Evolutionary conservation across 371 early-diverging fungal species (phyloP).

Genomic region (Dinochytrium kinnereticum): DNA sequence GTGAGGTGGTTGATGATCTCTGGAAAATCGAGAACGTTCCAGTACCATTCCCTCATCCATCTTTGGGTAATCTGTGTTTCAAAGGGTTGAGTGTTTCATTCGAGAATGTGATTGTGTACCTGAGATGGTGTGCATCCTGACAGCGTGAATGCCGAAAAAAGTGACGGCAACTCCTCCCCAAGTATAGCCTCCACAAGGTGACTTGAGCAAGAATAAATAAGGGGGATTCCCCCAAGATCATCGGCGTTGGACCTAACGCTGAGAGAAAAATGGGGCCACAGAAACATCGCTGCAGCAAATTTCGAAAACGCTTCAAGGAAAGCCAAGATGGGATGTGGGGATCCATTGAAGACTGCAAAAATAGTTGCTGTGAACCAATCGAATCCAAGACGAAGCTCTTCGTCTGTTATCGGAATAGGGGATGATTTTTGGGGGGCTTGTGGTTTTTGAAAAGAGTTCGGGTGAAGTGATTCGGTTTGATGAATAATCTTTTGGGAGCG

Average conservation of each 20-base stretch:
- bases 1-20: constrained; percentile 42
- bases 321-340: not conserved
- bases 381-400: constrained; percentile 20
- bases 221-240: constrained; percentile 23
- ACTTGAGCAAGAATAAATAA: constrained; percentile 40
- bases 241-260: not conserved
- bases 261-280: constrained; percentile 35
- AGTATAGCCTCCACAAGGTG: constrained; percentile 46
- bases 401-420: not conserved
- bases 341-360: constrained; percentile 36
- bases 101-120: constrained; percentile 23
- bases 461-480: not conserved
- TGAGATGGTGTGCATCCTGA: constrained; percentile 55
- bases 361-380: constrained; percentile 49
- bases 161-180: constrained; percentile 42
- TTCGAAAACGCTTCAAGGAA: constrained; percentile 18
- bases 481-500: not conserved
- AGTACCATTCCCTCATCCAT: constrained; percentile 52
- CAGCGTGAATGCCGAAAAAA: constrained; percentile 51
- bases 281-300: constrained; percentile 33
- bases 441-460: not conserved
- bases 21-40: constrained; percentile 48
- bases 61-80: constrained; percentile 43
- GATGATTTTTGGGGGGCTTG: not conserved
- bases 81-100: not conserved